Conservation (phyloP, 1,139 yeast species). For the Sugiyamaella japonica region DNA sequence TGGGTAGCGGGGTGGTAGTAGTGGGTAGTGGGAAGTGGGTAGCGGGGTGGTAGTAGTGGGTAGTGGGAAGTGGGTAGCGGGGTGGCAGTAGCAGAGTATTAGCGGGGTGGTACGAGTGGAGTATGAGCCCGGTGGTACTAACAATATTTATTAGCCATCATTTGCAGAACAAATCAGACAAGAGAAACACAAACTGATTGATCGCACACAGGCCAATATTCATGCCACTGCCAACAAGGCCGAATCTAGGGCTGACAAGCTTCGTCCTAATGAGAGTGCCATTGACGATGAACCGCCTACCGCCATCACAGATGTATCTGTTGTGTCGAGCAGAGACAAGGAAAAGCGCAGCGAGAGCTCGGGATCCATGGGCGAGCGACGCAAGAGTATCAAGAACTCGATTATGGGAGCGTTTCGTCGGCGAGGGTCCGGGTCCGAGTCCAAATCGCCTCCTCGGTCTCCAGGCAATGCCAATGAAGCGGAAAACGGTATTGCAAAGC, state of each 20-base stretch:
- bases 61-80: too few relatives aligned
- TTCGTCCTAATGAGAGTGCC: conserved; percentile 9
- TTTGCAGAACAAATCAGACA: conserved; percentile 5
- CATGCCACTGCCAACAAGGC: not conserved
- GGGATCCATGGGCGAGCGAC: conserved; percentile 7
- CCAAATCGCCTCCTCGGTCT: conserved; percentile 1
- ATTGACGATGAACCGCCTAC: conserved; percentile 7
- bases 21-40: too few relatives aligned
- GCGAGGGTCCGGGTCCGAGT: conserved; percentile 8
- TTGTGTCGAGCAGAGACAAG: conserved; percentile 11
- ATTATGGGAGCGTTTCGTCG: conserved; percentile 17
- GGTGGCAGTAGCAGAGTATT: too few relatives aligned
- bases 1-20: too few relatives aligned
- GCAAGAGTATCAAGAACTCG: conserved; percentile 17
- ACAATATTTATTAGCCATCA: not conserved
- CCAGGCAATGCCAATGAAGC: not conserved
- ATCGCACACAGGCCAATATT: not conserved
- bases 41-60: too few relatives aligned
- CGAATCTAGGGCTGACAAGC: not conserved
- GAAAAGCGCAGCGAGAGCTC: conserved; percentile 14
- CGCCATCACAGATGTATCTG: conserved; percentile 5
- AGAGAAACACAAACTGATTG: conserved; percentile 7
- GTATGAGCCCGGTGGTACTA: too few relatives aligned
- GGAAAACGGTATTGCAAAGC: not conserved
- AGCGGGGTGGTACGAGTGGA: too few relatives aligned